These are phyloP conservation scores for Ophioceras dolichostomum DNA, from an alignment of 2,329 filamentous ascomycete species.

Conservation along the genomic window DNA sequence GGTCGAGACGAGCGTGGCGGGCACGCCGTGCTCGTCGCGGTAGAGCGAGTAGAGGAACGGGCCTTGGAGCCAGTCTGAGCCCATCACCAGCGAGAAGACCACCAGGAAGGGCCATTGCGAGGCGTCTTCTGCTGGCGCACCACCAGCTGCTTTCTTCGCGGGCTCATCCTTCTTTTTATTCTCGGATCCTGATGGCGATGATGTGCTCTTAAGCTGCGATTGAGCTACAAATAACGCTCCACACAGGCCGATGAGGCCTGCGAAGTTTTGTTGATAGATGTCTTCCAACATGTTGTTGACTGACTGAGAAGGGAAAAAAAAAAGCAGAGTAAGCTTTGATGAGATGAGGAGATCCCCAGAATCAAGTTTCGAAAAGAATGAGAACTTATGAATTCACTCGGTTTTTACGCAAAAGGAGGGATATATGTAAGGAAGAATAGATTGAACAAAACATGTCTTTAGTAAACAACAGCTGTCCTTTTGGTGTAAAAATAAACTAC, in stretches of 20 bases:
- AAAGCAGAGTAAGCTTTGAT: not conserved
- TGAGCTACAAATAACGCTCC: conserved; percentile 13
- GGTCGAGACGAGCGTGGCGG: conserved; percentile 17
- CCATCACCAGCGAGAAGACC: conserved; percentile 36
- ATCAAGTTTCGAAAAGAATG: not conserved
- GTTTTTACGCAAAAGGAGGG: not conserved
- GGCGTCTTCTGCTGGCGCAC: too few species aligned
- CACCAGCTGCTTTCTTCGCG: too few species aligned
- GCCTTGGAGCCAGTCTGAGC: conserved; percentile 37
- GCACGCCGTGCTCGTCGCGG: conserved; percentile 17
- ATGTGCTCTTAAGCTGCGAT: too few species aligned
- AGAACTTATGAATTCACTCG: not conserved
- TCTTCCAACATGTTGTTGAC: conserved; percentile 12
- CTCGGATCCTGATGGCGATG: too few species aligned
- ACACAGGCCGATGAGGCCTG: conserved; percentile 18
- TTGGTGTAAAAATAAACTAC: not conserved
- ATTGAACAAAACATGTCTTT: not conserved
- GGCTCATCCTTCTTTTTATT: too few species aligned
- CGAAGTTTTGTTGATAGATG: conserved; percentile 21
- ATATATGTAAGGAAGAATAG: not conserved
- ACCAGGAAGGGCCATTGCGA: too few species aligned
- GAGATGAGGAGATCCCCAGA: not conserved
- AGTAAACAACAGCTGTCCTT: conserved; percentile 5
- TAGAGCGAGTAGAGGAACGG: conserved; percentile 24
- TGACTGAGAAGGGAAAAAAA: not conserved